Evolutionary conservation across 2,329 filamentous ascomycete species (phyloP), one percentile per base, ranked within the genome.

Genomic region (Pseudonectria buxi): DNA sequence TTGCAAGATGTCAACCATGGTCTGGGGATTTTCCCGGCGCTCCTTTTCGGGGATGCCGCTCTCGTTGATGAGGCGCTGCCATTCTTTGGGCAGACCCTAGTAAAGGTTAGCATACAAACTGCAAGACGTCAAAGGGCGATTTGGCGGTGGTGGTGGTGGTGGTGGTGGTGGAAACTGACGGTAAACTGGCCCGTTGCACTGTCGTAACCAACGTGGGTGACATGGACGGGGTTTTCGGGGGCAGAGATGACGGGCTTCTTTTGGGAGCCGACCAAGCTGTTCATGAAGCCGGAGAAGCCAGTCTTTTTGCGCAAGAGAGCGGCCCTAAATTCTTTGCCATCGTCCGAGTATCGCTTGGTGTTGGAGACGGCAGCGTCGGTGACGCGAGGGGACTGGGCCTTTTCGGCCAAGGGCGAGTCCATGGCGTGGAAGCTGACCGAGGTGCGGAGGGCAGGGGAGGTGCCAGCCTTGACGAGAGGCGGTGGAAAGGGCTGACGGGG

Each of bases 201-300:
- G 63, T 98, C 90, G 61, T 95, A 95, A 51, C 90, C 90, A 47
- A 98, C 92, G 63, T 98, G 92, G 38, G 90, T 96, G 53, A 98
- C 86, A 64, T 96, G 92, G 41, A 96, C 88, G 32, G 92, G 92
- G 54, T 98, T 96, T 63, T 95, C 89, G 36, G 92, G 92, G 26
- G 88, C 86, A n/a, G 92, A 96, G 53, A 98, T 98, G 61, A 90
- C 79, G 30, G 92, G 87, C 46, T 88, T 86, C 62, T 89, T 86
- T 35, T 86, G 88, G 25, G 88, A 90, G 47, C 86, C 84, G 40
- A 94, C 80, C 41, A 82, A 58, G 58, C 82, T 90, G 59, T 81
- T 90, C 69, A 95, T 81, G 54, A 94, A 88, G 49, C 81, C 86
- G 12, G 86, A 88, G 57, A 95, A 87, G 39, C 86, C 87, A 33